Conservation (phyloP, 2,329 filamentous ascomycete species). For the Tolypocladium tropicale region DNA sequence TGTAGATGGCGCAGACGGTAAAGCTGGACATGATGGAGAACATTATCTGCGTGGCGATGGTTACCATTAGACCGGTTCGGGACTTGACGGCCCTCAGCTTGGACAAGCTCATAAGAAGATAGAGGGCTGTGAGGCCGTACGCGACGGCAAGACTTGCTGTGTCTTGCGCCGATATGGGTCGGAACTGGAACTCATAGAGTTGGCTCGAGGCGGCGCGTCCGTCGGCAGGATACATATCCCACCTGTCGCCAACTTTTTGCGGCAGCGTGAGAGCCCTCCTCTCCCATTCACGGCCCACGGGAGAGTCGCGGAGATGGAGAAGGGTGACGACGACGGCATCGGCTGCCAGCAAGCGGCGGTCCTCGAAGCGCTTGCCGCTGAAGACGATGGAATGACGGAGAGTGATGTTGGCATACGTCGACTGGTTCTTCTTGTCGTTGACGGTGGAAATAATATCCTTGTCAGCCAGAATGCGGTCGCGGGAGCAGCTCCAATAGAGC, state of each 20-base stretch:
- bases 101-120: slow-evolving; percentile 57
- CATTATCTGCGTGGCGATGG: slow-evolving; percentile 58
- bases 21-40: slow-evolving; percentile 71
- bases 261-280: slow-evolving; percentile 44
- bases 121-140: slow-evolving; percentile 52
- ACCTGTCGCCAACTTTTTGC: slow-evolving; percentile 37
- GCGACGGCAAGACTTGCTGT: slow-evolving; percentile 52
- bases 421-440: slow-evolving; percentile 50
- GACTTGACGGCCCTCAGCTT: slow-evolving; percentile 68
- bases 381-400: slow-evolving; percentile 71
- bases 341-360: slow-evolving; percentile 56
- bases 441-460: slow-evolving; percentile 56
- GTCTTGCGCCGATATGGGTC: slow-evolving; percentile 59
- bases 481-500: slow-evolving; percentile 69
- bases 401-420: slow-evolving; percentile 62
- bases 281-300: slow-evolving; percentile 56
- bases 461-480: slow-evolving; percentile 47
- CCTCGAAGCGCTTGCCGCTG: slow-evolving; percentile 67
- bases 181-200: slow-evolving; percentile 70
- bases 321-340: slow-evolving; percentile 73
- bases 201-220: slow-evolving; percentile 44
- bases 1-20: slow-evolving; percentile 65
- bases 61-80: slow-evolving; percentile 59
- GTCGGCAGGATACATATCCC: slow-evolving; percentile 55
- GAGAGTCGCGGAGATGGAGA: slow-evolving; percentile 56